Evolutionary conservation across 129 eudicot species (phyloP).

Genomic region (Chrysanthemum seticuspe): DNA sequence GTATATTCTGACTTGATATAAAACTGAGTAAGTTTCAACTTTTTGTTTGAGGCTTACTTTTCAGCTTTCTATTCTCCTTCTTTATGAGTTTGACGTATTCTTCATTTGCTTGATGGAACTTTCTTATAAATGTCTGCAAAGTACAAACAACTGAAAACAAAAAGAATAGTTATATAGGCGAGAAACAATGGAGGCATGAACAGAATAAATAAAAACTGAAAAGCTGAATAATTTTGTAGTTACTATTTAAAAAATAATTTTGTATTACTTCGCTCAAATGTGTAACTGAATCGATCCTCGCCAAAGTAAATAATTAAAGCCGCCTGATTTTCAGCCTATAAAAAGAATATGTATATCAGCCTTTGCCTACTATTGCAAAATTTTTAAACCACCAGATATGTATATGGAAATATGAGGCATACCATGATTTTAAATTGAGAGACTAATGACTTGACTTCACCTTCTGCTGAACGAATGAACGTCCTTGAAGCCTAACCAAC

Average conservation of each 20-base stretch:
- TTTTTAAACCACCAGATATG: neutral
- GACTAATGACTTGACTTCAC: slow-evolving; percentile 87
- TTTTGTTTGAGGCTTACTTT: slow-evolving; percentile 59
- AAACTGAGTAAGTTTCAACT: slow-evolving; percentile 18
- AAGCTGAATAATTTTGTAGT: neutral
- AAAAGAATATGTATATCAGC: neutral
- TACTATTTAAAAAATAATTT: neutral
- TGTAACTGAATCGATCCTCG: slow-evolving; percentile 87
- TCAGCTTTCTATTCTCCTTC: slow-evolving; percentile 59
- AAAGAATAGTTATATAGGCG: neutral
- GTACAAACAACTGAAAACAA: slow-evolving; percentile 60
- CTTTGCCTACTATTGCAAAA: slow-evolving; percentile 2
- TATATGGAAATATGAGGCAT: slow-evolving; percentile 23
- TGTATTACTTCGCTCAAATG: slow-evolving; percentile 82
- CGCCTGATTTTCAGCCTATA: slow-evolving; percentile 83
- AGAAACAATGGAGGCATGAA: neutral
- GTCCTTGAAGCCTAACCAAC: slow-evolving; percentile 68
- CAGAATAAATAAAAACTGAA: neutral
- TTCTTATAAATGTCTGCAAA: slow-evolving; percentile 61
- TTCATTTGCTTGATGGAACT: slow-evolving; percentile 71
- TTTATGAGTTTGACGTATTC: slow-evolving; percentile 78
- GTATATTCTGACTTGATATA: too few species aligned
- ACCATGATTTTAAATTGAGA: slow-evolving; percentile 76
- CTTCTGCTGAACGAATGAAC: slow-evolving; percentile 79
- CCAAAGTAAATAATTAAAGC: slow-evolving; percentile 86